These are phyloP conservation scores for Straminergon stramineum DNA, from an alignment of 225 moss, liverwort and hornwort species.

Conservation along the genomic window DNA sequence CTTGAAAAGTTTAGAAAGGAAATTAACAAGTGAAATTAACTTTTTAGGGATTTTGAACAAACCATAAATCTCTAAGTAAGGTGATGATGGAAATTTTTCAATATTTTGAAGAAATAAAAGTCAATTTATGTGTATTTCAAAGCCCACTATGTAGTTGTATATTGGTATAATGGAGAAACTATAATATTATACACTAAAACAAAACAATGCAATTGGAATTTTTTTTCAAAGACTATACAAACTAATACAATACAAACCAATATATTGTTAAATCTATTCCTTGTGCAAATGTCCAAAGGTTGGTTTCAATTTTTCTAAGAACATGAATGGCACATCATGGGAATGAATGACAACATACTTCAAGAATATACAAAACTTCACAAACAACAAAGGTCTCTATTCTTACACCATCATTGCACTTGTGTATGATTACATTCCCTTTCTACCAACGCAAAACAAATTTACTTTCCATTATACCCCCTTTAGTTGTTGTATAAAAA, in stretches of 20 bases:
- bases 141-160: background rate
- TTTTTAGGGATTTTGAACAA: background rate
- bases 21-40: background rate
- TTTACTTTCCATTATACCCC: accelerated
- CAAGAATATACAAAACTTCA: background rate
- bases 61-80: background rate
- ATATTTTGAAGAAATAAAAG: background rate
- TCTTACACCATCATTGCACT: accelerated
- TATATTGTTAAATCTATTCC: background rate
- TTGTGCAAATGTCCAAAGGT: background rate
- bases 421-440: background rate
- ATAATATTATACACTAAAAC: background rate
- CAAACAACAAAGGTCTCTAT: background rate
- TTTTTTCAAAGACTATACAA: too few species aligned
- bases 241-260: too few species aligned
- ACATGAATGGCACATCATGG: background rate
- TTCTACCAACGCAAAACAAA: background rate
- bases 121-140: background rate
- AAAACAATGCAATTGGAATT: background rate
- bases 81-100: background rate
- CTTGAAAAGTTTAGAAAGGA: background rate
- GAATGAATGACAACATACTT: background rate
- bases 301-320: accelerated
- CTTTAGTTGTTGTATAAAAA: background rate
- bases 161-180: background rate